Conservation (phyloP, 73 alveolate species). For the Paramecium sonneborni region DNA sequence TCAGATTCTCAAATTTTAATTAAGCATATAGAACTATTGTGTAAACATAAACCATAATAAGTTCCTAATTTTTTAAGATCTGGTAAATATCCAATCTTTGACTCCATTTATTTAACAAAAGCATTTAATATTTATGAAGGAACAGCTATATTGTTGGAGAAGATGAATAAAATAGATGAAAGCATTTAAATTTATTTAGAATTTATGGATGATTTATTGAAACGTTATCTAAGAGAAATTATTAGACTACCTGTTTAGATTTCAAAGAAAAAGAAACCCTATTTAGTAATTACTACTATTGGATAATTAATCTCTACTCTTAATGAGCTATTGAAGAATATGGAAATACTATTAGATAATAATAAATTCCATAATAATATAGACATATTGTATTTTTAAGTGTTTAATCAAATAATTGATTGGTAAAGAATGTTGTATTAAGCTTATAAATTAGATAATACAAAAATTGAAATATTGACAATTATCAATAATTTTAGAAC, state of each 20-base stretch:
- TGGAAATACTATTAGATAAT: neutral
- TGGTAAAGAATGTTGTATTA: slow-evolving; percentile 15
- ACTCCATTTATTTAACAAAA: neutral
- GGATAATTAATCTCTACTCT: neutral
- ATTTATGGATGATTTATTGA: neutral
- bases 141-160: neutral
- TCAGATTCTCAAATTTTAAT: neutral
- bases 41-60: neutral
- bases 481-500: neutral
- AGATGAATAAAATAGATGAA: neutral
- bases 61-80: neutral
- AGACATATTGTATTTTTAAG: neutral
- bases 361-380: neutral
- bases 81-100: slow-evolving; percentile 41
- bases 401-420: slow-evolving; percentile 15
- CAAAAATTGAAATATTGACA: neutral
- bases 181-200: slow-evolving; percentile 2
- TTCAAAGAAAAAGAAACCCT: neutral
- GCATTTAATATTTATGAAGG: slow-evolving; percentile 11
- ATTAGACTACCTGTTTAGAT: slow-evolving; percentile 27
- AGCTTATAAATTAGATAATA: neutral
- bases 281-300: neutral
- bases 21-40: neutral
- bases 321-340: neutral
- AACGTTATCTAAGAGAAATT: neutral